Base-by-base conservation (phyloP, 306 rosid species). In the Purshia tridentata region DNA sequence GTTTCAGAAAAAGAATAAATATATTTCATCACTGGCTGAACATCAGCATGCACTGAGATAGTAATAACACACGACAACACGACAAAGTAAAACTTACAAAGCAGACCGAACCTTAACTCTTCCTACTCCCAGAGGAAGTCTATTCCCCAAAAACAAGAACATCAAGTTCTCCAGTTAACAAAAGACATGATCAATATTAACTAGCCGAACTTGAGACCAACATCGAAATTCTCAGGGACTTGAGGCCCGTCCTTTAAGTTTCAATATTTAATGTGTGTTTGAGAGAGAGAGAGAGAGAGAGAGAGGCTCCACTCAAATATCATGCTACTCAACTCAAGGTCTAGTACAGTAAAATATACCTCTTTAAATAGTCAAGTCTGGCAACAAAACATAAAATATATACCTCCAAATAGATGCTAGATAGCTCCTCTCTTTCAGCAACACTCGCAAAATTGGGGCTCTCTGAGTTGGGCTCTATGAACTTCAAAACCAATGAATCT, bases 341-440 rank as follows among this genome's bases (percentile, higher is more conserved):
- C 10, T n/a, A 53, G 0, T 6, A 44, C 5, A 8, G 29, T n/a
- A 6, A n/a, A n/a, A n/a, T n/a, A 8, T 9, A 61, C 48, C 42
- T 22, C 52, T 54, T 58, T 45, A 20, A 56, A 50, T 9, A 7
- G 19, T 15, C 50, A 50, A 29, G n/a, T 37, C 46, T 29, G 10
- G 15, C 6, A 8, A 60, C 19, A 49, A 23, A 69, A 75, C 53
- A 42, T 16, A 29, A 14, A n/a, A 47, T 13, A 60, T 52, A 49
- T 80, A 90, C 99, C 97, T 95, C 99, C 78, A 95, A 78, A 83
- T 78, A 95, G 60, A 95, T 95, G 86, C 88, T 79, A 53, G 99
- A 95, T 66, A 95, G 81, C 75, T 91, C 98, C 71, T 95, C 99
- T 70, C 97, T 92, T 56, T 91, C 96, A 7, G 80, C 59, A 63